phyloP scores from a whole-genome alignment of 2,329 filamentous ascomycete species.

The Phialemoniopsis sp. region DNA sequence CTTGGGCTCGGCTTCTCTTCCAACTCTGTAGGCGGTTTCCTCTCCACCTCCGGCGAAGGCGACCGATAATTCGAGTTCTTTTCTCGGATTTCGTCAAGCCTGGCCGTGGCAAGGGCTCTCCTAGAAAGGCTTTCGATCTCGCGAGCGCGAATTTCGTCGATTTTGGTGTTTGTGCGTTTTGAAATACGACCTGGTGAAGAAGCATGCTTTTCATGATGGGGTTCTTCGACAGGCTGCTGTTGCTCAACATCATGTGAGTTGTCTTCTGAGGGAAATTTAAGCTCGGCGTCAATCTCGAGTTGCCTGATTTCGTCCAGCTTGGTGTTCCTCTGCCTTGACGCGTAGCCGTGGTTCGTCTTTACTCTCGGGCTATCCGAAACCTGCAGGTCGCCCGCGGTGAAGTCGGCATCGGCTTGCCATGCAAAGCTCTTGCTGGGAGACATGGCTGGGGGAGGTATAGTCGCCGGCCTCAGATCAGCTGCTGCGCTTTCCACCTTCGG shows the following conservation, averaged over 20 bases:
- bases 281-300: conserved; percentile 14
- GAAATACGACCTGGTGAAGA: too few species aligned
- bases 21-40: conserved; percentile 21
- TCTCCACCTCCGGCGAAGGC: conserved; percentile 33
- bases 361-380: conserved; percentile 48
- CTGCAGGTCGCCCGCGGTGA: conserved; percentile 52
- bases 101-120: conserved; percentile 41
- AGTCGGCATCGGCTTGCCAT: conserved; percentile 55
- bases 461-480: conserved; percentile 1
- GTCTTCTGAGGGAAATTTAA: conserved; percentile 8
- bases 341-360: conserved; percentile 25
- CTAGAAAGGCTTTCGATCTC: conserved; percentile 39
- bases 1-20: conserved; percentile 9
- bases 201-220: too few species aligned
- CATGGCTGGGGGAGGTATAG: conserved; percentile 3
- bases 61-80: conserved; percentile 38
- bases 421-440: conserved; percentile 48
- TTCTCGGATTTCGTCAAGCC: conserved; percentile 49
- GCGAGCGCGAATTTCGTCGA: conserved; percentile 42
- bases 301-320: conserved; percentile 38
- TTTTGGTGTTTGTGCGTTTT: conserved; percentile 31
- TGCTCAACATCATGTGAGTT: conserved; percentile 10
- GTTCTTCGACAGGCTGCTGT: background rate
- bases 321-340: conserved; percentile 25
- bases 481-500: too few species aligned